These are phyloP conservation scores for Fusarium heterosporum DNA, from an alignment of 2,329 filamentous ascomycete genomes.

Conservation along the genomic window DNA sequence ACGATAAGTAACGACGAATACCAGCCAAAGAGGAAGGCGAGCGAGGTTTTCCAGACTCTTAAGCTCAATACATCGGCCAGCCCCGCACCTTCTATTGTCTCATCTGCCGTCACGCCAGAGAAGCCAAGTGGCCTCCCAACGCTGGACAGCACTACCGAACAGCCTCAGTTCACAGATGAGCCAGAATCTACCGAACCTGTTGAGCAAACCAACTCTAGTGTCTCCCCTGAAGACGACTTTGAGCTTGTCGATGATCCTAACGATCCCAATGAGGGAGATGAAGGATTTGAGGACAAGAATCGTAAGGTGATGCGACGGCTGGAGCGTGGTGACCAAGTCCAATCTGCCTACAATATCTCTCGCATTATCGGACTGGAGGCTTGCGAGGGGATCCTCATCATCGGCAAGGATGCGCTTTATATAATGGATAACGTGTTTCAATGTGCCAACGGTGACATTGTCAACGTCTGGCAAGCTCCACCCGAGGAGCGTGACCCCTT, in stretches of 20 bases:
- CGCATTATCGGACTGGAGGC: constrained; percentile 94
- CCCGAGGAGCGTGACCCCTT: constrained; percentile 94
- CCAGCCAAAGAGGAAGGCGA: constrained; percentile 81
- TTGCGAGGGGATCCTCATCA: constrained; percentile 90
- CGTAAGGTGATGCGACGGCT: constrained; percentile 96
- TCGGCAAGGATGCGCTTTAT: constrained; percentile 92
- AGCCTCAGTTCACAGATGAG: constrained; percentile 40
- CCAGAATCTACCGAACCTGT: constrained; percentile 38
- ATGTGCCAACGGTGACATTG: constrained; percentile 92
- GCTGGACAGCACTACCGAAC: constrained; percentile 39
- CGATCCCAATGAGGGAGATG: constrained; percentile 77
- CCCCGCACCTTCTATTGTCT: constrained; percentile 34
- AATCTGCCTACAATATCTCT: constrained; percentile 95
- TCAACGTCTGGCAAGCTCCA: constrained; percentile 95
- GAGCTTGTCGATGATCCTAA: constrained; percentile 95
- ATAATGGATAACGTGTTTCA: constrained; percentile 98
- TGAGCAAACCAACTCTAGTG: constrained; percentile 40
- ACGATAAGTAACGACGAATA: constrained; percentile 77
- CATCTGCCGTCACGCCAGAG: constrained; percentile 35
- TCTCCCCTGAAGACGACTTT: constrained; percentile 83
- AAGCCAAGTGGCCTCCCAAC: constrained; percentile 34
- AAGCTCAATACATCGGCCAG: constrained; percentile 50
- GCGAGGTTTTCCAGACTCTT: constrained; percentile 55
- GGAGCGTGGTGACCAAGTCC: constrained; percentile 89
- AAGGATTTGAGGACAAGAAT: constrained; percentile 96